Percentiles rank a stretch among this genome's conserved stretches.
These are phyloP conservation scores for Diaporthe velutina DNA, from an alignment of 2,329 filamentous ascomycete species.

Conservation along the genomic window DNA sequence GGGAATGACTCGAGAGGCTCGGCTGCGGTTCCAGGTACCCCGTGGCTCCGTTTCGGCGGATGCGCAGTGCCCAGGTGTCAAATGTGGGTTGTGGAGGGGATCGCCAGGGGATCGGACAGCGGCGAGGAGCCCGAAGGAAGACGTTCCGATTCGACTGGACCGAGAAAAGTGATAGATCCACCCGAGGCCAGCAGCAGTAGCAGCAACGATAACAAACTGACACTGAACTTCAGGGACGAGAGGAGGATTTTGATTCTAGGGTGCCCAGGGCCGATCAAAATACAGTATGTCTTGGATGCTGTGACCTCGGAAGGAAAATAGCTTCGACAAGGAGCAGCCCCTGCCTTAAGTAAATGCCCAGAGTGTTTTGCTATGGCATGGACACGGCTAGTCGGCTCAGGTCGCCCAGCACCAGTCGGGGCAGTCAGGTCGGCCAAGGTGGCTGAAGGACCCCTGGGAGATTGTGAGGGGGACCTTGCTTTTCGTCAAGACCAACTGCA, in stretches of 20 bases:
- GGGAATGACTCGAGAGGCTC: conserved; percentile 23
- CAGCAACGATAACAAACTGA: background rate
- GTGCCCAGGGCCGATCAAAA: background rate
- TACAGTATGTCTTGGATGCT: background rate
- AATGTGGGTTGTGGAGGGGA: conserved; percentile 24
- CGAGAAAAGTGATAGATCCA: conserved; percentile 4
- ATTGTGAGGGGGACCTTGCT: conserved; percentile 23
- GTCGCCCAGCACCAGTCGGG: conserved; percentile 9
- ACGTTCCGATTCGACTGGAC: conserved; percentile 7
- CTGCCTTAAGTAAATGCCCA: conserved; percentile 25
- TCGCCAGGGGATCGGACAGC: conserved; percentile 21
- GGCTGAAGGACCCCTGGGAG: conserved; percentile 28
- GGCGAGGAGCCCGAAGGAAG: conserved; percentile 11
- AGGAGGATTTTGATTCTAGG: background rate
- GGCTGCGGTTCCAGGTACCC: conserved; percentile 18
- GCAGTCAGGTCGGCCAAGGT: conserved; percentile 21
- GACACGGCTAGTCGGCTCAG: conserved; percentile 24
- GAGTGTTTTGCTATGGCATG: background rate
- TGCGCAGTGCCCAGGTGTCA: conserved; percentile 19
- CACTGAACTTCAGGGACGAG: background rate
- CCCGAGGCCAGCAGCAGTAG: background rate
- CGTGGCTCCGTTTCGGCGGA: background rate
- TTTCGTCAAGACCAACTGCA: background rate
- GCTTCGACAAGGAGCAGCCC: conserved; percentile 14
- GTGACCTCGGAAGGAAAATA: background rate